These are phyloP conservation scores for Dunaliella salina DNA, from an alignment of 163 green algal species.

Conservation along the genomic window DNA sequence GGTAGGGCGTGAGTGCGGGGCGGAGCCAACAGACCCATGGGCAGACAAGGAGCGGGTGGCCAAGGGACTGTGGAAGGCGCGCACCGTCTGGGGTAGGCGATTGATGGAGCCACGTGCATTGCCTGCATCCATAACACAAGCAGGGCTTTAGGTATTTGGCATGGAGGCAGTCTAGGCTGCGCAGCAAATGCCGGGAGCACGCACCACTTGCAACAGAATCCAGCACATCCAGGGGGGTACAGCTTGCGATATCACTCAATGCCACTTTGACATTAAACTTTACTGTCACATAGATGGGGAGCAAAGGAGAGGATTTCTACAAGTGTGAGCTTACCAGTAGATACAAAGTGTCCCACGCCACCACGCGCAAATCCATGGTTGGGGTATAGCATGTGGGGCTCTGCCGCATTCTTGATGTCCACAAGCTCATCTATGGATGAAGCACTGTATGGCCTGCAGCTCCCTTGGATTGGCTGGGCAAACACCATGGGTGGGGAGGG, in stretches of 20 bases:
- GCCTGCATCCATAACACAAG: neutral
- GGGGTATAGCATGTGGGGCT: constrained; percentile 10
- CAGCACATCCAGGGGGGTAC: no score
- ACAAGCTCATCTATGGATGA: constrained; percentile 10
- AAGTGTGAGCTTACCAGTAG: constrained; percentile 8
- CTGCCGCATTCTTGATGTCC: constrained; percentile 5
- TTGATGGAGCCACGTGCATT: constrained; percentile 5
- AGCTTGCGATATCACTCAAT: no score
- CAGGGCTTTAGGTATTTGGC: no score
- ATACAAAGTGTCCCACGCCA: constrained; percentile 12
- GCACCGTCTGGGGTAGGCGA: constrained; percentile 6
- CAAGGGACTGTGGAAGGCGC: neutral
- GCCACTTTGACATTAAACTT: no score
- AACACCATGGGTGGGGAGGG: neutral
- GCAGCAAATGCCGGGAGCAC: no score
- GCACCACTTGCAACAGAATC: no score
- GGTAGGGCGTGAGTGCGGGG: neutral
- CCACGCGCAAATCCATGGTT: constrained; percentile 14
- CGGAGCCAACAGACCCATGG: neutral
- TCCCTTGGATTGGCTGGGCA: neutral
- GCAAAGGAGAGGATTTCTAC: no score
- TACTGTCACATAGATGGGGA: no score
- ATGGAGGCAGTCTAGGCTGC: no score
- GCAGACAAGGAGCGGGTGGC: neutral
- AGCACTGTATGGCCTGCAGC: neutral